phyloP scores from a whole-genome alignment of 148 eudicot genomes.

The Heliosperma pusillum region DNA sequence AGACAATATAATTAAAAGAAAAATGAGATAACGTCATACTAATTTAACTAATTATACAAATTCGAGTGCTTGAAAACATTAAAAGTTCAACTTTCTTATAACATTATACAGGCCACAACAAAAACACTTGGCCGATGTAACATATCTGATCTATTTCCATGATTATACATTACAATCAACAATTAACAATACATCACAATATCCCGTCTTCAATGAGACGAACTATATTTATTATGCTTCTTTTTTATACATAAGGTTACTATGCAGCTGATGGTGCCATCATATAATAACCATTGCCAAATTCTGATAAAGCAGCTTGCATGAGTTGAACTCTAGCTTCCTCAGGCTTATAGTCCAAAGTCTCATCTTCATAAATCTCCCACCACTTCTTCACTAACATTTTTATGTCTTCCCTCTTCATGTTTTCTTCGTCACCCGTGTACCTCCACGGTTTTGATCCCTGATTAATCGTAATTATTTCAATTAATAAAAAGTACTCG shows the following conservation, averaged over 20 bases:
- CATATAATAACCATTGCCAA: conserved; percentile 10
- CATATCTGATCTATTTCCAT: too few species aligned
- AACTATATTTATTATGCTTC: too few species aligned
- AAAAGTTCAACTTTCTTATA: too few species aligned
- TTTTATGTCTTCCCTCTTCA: conserved; percentile 63
- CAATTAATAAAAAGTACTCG: not conserved
- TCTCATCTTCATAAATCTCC: conserved; percentile 55
- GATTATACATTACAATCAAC: not conserved
- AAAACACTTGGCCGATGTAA: not conserved
- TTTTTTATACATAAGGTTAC: too few species aligned
- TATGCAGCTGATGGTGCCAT: conserved; percentile 31
- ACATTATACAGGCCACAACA: not conserved
- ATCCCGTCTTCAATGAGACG: too few species aligned
- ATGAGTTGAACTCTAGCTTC: conserved; percentile 10
- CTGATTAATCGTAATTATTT: conserved; percentile 9
- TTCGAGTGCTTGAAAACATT: too few species aligned
- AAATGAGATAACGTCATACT: too few species aligned
- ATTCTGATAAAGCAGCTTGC: conserved; percentile 22
- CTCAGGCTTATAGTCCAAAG: conserved; percentile 40
- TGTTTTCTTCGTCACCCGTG: conserved; percentile 64
- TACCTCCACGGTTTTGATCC: conserved; percentile 88
- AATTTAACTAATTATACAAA: too few species aligned
- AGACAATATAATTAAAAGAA: too few species aligned
- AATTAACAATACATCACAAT: not conserved
- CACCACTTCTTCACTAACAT: conserved; percentile 64